These are phyloP conservation scores for Fulvia fulva DNA, from an alignment of 2,329 filamentous ascomycete species.

Conservation along the genomic window DNA sequence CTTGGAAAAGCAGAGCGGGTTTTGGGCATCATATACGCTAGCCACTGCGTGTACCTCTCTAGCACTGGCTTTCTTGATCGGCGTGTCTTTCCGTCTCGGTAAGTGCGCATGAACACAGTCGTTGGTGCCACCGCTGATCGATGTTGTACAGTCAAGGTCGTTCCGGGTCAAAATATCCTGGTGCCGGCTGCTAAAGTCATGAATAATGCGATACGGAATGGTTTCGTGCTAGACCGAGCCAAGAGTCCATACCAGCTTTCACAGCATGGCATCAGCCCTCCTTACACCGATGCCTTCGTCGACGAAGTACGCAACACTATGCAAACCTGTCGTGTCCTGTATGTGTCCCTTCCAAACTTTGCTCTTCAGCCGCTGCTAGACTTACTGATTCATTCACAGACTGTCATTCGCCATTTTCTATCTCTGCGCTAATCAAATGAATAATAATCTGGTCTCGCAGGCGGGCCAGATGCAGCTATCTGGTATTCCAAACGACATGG, in stretches of 20 bases:
- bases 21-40: conserved; percentile 11
- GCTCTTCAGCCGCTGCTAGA: neutral
- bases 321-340: conserved; percentile 11
- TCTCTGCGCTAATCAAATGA: conserved; percentile 39
- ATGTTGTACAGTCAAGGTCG: conserved; percentile 3
- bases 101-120: neutral
- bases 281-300: conserved; percentile 30
- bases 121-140: neutral
- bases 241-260: conserved; percentile 5
- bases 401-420: conserved; percentile 36
- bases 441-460: conserved; percentile 38
- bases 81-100: neutral
- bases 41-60: conserved; percentile 4
- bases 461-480: conserved; percentile 35
- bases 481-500: conserved; percentile 35
- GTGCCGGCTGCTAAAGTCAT: conserved; percentile 7
- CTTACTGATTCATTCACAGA: conserved; percentile 20
- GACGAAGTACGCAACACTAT: conserved; percentile 24
- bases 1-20: conserved; percentile 7
- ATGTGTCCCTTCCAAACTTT: neutral
- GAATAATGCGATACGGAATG: conserved; percentile 2
- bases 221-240: conserved; percentile 5
- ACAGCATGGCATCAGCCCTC: neutral
- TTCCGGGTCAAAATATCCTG: conserved; percentile 9
- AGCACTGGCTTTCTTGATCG: neutral